Evolutionary conservation across 2,329 filamentous ascomycete species (phyloP).

Genomic region (Chaetomium sp.): DNA sequence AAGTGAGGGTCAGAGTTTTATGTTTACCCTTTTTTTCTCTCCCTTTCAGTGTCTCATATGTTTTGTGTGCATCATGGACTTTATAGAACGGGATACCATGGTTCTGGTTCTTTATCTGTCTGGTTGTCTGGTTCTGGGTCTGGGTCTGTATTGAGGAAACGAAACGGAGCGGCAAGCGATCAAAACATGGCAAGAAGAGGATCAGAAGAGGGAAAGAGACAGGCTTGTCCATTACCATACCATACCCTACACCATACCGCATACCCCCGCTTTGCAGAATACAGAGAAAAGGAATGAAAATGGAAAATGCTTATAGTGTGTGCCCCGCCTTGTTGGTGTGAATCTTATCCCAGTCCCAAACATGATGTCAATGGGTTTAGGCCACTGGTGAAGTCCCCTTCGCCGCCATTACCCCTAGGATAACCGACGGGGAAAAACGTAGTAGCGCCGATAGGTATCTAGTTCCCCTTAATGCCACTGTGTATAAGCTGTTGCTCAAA

Average conservation of each 20-base stretch:
- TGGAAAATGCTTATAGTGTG: background rate
- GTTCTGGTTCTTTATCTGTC: slow-evolving; percentile 9
- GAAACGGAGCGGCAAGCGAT: slow-evolving; percentile 3
- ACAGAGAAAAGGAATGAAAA: slow-evolving; percentile 9
- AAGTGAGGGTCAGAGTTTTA: background rate
- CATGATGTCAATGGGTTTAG: background rate
- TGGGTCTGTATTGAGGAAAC: background rate
- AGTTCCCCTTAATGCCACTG: background rate
- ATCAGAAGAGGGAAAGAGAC: background rate
- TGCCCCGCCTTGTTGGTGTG: background rate
- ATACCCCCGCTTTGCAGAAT: background rate
- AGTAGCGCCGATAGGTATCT: background rate
- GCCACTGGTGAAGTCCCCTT: slow-evolving; percentile 14
- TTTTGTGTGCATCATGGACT: slow-evolving; percentile 26
- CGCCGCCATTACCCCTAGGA: slow-evolving; percentile 8
- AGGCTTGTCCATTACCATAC: background rate
- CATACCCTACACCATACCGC: slow-evolving; percentile 2
- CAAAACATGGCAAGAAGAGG: slow-evolving; percentile 8
- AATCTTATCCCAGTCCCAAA: background rate
- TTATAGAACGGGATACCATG: slow-evolving; percentile 31
- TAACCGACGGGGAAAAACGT: background rate
- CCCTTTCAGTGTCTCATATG: slow-evolving; percentile 6
- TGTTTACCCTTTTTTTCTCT: slow-evolving; percentile 8
- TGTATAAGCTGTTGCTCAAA: background rate
- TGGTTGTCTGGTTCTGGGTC: background rate